Conservation (phyloP, 176 grass and related monocot genomes). For the Aegilops umbellulata region DNA sequence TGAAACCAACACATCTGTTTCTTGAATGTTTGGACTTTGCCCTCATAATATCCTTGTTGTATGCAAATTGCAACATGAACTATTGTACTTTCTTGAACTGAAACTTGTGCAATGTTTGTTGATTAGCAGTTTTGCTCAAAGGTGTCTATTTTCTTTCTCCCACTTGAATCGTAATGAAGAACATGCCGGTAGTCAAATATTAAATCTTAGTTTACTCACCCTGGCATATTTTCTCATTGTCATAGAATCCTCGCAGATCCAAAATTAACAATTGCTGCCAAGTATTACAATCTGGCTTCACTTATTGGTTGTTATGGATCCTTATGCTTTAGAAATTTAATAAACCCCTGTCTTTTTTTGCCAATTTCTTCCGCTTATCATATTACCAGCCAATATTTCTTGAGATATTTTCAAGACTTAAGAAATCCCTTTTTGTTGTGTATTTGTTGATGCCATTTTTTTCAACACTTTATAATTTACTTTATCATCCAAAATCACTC, state of each 20-base stretch:
- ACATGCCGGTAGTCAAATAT: background rate
- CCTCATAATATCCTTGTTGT: background rate
- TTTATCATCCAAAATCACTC: background rate
- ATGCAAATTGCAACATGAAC: background rate
- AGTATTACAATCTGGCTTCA: background rate
- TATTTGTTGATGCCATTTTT: background rate
- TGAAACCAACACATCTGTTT: background rate
- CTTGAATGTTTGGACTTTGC: background rate
- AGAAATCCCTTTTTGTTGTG: background rate
- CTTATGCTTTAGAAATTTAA: background rate
- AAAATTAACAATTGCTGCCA: background rate
- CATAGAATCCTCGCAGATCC: background rate
- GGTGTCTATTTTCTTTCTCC: background rate
- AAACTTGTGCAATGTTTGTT: background rate
- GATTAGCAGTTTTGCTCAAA: background rate
- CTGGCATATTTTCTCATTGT: background rate
- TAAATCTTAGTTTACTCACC: background rate
- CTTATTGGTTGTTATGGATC: background rate
- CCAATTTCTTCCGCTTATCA: background rate
- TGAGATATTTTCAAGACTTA: background rate
- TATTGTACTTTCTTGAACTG: background rate
- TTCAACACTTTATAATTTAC: background rate
- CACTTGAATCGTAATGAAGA: background rate
- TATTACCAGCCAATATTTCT: slow-evolving; percentile 19
- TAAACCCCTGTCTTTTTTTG: background rate